These are phyloP conservation scores for Artemisia annua DNA, from an alignment of 129 eudicot genomes.

Conservation along the genomic window DNA sequence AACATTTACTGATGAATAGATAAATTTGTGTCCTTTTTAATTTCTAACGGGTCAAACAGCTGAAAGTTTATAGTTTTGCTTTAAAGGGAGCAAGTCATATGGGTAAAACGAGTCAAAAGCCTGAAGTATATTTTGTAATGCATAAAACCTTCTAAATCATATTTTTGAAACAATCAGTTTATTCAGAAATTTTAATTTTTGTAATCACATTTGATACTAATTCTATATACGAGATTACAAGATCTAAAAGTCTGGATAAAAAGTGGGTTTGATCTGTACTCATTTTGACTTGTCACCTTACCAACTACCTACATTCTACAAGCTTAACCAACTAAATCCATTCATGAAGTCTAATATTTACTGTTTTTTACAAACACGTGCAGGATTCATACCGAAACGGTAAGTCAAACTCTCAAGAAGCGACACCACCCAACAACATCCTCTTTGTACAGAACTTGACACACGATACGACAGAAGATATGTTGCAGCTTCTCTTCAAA, in stretches of 20 bases:
- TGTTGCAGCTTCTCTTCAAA: conserved; percentile 81
- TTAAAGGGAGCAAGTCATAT: no score
- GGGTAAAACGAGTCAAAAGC: no score
- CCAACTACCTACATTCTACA: not conserved
- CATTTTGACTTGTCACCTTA: not conserved
- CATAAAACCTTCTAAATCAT: no score
- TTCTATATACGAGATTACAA: no score
- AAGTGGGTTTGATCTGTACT: not conserved
- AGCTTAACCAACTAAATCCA: not conserved
- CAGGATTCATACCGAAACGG: conserved; percentile 63
- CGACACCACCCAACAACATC: conserved; percentile 75
- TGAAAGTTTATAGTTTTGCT: no score
- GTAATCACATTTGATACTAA: no score
- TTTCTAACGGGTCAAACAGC: no score
- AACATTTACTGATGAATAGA: not conserved
- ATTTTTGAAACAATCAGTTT: no score
- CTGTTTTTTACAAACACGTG: conserved; percentile 2
- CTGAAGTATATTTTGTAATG: no score
- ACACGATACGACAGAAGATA: conserved; percentile 69
- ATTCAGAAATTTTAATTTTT: no score
- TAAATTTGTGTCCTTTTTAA: no score
- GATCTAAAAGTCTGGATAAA: not conserved
- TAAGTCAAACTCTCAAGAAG: conserved; percentile 65
- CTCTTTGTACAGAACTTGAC: conserved; percentile 88
- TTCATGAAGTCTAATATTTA: not conserved